Evolutionary conservation across 768 basidiomycete genomes (phyloP), one percentile per base, ranked within the genome.

Genomic region (Termitomyces sp.): DNA sequence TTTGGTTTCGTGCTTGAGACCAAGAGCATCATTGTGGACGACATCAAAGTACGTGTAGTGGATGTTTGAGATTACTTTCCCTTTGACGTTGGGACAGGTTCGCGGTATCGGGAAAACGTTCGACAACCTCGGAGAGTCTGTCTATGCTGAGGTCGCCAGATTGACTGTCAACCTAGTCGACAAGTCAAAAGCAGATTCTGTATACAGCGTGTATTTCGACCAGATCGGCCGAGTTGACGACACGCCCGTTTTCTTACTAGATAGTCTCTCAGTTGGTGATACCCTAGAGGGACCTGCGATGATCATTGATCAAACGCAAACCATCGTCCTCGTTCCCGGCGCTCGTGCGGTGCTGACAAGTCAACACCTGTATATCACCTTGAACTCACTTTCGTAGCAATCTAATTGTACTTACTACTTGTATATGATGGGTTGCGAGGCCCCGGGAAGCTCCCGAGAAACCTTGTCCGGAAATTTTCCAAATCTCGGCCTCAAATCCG

Each of bases 241-340:
- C 62, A 92, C 91, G 0, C 95, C 94, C 0, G 89, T 98, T 31
- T 96, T 81, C 72, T 69, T 87, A 67, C 75, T 98, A 62, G 84
- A 84, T 47, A 75, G 77, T 14, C 73, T 98, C 60, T 77, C 76
- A 0, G 76, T 86, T 12, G 95, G 94, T 3, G 89, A 94, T 60
- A 76, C 79, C 45, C 77, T 96, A 32, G 74, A 82, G 48, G 96
- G 96, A 8, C 95, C 96, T 9, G 93, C 94, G 40, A 89, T 98
- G 84, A 89, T 98, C 63, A 92, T 97, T 67, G 96, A 98, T 73
- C 81, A 92, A 66, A 98, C 96, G 25, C 96, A 97, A 77, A 97
- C 96, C 29, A 92, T 98, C 62, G 89, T 98, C 37, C 74, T 98
- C 4, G 85, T 94, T 25, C 90, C 92, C 0, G 85, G 81, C 15